Conservation (phyloP, 1,139 yeast species). For the Kodamaea alishanica region DNA sequence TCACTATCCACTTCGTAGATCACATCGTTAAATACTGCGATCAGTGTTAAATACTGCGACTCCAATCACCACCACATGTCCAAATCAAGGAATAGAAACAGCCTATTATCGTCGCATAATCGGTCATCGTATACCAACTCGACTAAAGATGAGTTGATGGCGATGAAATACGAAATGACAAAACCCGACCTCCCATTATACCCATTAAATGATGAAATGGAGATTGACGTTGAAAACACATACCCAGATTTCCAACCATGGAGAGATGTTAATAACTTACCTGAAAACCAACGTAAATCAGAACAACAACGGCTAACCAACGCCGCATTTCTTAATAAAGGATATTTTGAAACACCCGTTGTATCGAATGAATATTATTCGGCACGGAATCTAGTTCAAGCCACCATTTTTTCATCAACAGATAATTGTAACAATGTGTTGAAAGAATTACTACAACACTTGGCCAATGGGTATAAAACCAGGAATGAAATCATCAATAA, state of each 20-base stretch:
- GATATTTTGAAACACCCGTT: constrained; percentile 53
- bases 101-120: constrained; percentile 31
- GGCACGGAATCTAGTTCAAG: constrained; percentile 50
- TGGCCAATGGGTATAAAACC: constrained; percentile 62
- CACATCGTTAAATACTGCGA: too few relatives aligned
- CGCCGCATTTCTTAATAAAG: constrained; percentile 37
- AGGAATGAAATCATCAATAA: constrained; percentile 64
- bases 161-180: constrained; percentile 37
- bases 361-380: constrained; percentile 52
- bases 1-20: too few relatives aligned
- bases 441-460: constrained; percentile 42
- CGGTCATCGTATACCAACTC: constrained; percentile 23
- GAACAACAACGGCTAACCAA: constrained; percentile 30
- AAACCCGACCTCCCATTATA: constrained; percentile 34
- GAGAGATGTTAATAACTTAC: constrained; percentile 60
- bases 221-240: constrained; percentile 14
- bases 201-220: constrained; percentile 28
- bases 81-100: constrained; percentile 33
- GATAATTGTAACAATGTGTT: constrained; percentile 38
- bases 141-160: constrained; percentile 33
- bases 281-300: constrained; percentile 22
- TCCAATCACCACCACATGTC: constrained; percentile 31
- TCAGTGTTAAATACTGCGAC: too few relatives aligned
- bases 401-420: constrained; percentile 38
- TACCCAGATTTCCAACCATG: constrained; percentile 83